Evolutionary conservation across 768 basidiomycete species (phyloP).

Genomic region (Tylopilus felleus): DNA sequence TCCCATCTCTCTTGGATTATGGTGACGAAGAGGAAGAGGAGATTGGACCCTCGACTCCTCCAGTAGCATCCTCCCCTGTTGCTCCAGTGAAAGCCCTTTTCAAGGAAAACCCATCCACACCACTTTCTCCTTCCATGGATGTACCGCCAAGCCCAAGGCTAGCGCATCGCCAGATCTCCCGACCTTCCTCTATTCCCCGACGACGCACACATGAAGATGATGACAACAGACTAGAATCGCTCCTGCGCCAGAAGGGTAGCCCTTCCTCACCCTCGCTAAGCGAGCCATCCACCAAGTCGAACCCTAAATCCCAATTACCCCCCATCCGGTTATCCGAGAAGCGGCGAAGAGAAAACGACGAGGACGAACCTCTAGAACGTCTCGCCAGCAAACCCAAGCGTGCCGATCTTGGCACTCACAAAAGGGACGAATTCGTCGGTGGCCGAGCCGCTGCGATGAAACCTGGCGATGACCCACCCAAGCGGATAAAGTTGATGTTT

Average conservation of each 20-base stretch:
- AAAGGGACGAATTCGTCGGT: conserved; percentile 30
- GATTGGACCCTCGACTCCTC: conserved; percentile 15
- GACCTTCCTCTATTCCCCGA: conserved; percentile 43
- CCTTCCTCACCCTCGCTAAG: conserved; percentile 38
- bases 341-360: conserved; percentile 66
- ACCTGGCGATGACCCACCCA: conserved; percentile 44
- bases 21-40: conserved; percentile 57
- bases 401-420: conserved; percentile 46
- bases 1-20: conserved; percentile 72
- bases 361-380: conserved; percentile 60
- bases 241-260: conserved; percentile 38
- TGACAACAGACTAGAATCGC: conserved; percentile 51
- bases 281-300: conserved; percentile 28
- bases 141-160: conserved; percentile 38
- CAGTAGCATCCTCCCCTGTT: conserved; percentile 10
- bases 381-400: conserved; percentile 58
- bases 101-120: conserved; percentile 21
- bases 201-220: conserved; percentile 50
- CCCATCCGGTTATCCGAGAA: conserved; percentile 63
- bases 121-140: conserved; percentile 34
- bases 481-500: conserved; percentile 75
- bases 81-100: conserved; percentile 10
- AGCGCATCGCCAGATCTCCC: conserved; percentile 37
- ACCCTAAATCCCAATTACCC: conserved; percentile 34
- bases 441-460: conserved; percentile 28